Evolutionary conservation across 1,139 yeast genomes (phyloP), one percentile per base, ranked within the genome.

Genomic region (Debaryomycetaceae sp.): DNA sequence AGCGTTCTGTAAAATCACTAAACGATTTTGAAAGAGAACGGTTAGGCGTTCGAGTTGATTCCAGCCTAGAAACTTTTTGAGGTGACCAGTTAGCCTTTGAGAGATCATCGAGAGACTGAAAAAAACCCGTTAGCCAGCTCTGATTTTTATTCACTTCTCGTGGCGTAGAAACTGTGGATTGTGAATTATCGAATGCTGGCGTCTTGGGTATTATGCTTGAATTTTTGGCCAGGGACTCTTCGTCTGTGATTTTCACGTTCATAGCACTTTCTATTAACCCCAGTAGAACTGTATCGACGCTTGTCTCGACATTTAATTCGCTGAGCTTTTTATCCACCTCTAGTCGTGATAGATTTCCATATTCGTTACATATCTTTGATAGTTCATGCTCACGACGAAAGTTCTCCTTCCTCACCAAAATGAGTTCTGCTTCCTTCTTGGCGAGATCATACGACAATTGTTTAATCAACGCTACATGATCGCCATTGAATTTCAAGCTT

Each of bases 381-480:
- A 79, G 61, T 45, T 65, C 69, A 40, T 75, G 72, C 51, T 78
- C 82, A 6, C 78, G 58, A 31, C 62, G 62, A 45, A 76, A 75
- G 45, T 65, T 65, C 43, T 66, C 69, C 47, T 70, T 66, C 20
- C 77, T 63, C 34, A 72, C 52, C 34, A 74, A 51, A 4, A 71
- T 62, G 39, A 78, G 60, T 50, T 78, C 81, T 2, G 75, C 65
- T 47, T 79, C 82, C 38, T 78, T 68, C 36, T 66, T 64, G 0
- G 80, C 76, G 45, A 80, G 55, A 48, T 79, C 83, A 0, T 67
- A 53, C 0, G 81, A 76, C 27, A 79, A 59, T 52, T 78, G 83
- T 34, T 75, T 64, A 5, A 78, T 68, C 24, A 78, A 65, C 2
- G 60, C 58, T 5, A 67, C 58, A 0, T 78, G 69, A 22, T 81